A percentile compares a stretch with the other conserved stretches of the same genome.
These are phyloP conservation scores for Aspergillus clavatus DNA, from an alignment of 2,329 filamentous ascomycete genomes.

Conservation along the genomic window DNA sequence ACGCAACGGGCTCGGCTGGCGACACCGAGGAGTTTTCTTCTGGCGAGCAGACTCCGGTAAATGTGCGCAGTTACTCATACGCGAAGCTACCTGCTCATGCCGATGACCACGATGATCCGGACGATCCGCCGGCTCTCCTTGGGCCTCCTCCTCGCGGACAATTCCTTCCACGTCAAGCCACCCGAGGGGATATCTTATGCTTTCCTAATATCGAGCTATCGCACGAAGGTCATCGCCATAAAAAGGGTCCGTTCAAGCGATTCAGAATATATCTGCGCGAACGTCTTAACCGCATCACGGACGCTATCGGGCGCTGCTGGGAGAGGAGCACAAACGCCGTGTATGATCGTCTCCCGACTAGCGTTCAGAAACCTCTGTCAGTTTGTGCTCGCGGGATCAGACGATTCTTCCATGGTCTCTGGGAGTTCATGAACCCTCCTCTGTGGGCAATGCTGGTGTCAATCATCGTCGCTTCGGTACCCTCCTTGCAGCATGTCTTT, in stretches of 20 bases:
- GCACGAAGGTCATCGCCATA: slow-evolving; percentile 20
- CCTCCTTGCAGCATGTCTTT: slow-evolving; percentile 74
- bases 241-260: slow-evolving; percentile 28
- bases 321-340: slow-evolving; percentile 21
- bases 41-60: slow-evolving; percentile 39
- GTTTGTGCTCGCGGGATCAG: slow-evolving; percentile 37
- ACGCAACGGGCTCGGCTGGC: slow-evolving; percentile 9
- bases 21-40: slow-evolving; percentile 29
- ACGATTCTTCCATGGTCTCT: slow-evolving; percentile 63
- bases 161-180: slow-evolving; percentile 37
- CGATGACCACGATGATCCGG: slow-evolving; percentile 15
- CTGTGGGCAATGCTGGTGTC: slow-evolving; percentile 94
- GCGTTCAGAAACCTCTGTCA: slow-evolving; percentile 49
- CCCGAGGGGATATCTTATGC: slow-evolving; percentile 54
- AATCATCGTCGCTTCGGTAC: slow-evolving; percentile 86
- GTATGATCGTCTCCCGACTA: slow-evolving; percentile 50
- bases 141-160: slow-evolving; percentile 30
- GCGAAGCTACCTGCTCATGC: slow-evolving; percentile 28
- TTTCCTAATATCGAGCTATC: slow-evolving; percentile 45
- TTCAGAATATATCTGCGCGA: slow-evolving; percentile 21
- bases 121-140: slow-evolving; percentile 22
- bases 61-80: slow-evolving; percentile 29
- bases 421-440: slow-evolving; percentile 97
- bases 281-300: slow-evolving; percentile 15
- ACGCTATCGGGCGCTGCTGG: slow-evolving; percentile 17